A percentile compares a stretch with the other conserved stretches of the same genome.
These are phyloP conservation scores for Pinus tabuliformis DNA, from an alignment of 75 land plant species.

Conservation along the genomic window DNA sequence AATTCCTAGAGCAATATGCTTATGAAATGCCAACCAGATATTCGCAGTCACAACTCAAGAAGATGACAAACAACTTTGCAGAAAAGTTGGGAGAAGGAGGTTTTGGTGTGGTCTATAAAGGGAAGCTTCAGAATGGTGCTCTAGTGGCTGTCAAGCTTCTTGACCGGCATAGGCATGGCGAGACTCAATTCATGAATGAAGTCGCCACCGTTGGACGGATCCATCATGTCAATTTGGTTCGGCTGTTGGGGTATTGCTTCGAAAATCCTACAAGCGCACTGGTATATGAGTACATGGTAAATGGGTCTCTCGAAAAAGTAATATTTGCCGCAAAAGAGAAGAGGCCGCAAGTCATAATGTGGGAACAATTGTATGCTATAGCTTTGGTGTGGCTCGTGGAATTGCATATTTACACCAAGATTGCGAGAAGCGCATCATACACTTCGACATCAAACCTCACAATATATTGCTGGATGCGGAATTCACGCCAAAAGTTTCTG, in stretches of 20 bases:
- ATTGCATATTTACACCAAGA: conserved; percentile 56
- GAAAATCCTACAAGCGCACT: not conserved
- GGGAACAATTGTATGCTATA: conserved; percentile 36
- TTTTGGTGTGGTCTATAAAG: too few relatives aligned
- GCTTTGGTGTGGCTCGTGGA: conserved; percentile 50
- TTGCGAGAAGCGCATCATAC: conserved; percentile 47
- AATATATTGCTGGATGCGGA: conserved; percentile 50
- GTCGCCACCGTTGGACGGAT: too few relatives aligned
- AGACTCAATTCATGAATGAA: too few relatives aligned
- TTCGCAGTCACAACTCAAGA: not conserved
- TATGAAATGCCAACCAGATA: too few relatives aligned
- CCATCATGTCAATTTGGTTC: too few relatives aligned
- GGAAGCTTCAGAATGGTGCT: not conserved
- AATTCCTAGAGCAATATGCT: not conserved
- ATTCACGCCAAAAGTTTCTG: not conserved
- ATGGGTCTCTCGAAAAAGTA: not conserved
- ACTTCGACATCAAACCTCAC: conserved; percentile 66
- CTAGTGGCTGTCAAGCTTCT: not conserved
- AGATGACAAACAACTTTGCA: conserved; percentile 8
- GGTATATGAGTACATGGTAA: not conserved
- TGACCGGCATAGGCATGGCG: not conserved
- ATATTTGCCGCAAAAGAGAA: not conserved
- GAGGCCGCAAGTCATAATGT: not conserved
- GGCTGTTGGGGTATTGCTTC: too few relatives aligned
- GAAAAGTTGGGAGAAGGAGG: not conserved